phyloP scores from a whole-genome alignment of 495 filamentous ascomycete genomes.

The Astrothelium subdiscretum region DNA sequence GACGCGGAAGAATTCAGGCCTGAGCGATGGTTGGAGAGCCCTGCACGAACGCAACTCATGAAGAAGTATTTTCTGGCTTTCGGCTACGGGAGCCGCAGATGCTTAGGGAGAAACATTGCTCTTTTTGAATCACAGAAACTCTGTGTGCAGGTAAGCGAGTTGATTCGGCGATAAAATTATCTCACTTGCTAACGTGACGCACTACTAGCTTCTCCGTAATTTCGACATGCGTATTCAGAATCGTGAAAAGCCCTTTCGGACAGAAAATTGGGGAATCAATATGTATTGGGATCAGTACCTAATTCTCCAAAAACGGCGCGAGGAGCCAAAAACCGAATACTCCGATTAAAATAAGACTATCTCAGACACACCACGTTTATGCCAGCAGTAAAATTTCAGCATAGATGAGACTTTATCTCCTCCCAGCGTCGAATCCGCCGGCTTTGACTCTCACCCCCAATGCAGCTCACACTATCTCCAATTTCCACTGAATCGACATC shows the following conservation, averaged over 20 bases:
- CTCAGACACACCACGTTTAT: no score
- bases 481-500: neutral
- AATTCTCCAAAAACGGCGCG: neutral
- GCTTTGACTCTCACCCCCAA: neutral
- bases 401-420: neutral
- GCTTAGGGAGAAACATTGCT: neutral
- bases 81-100: neutral
- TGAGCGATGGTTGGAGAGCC: constrained; percentile 27
- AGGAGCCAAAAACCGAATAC: no score
- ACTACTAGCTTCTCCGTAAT: neutral
- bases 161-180: neutral
- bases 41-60: neutral
- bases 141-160: neutral
- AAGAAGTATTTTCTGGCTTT: neutral
- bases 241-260: neutral
- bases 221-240: neutral
- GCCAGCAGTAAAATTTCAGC: no score
- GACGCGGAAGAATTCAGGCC: constrained; percentile 27
- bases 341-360: no score
- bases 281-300: neutral
- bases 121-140: neutral
- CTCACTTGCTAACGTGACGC: neutral
- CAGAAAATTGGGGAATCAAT: neutral
- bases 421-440: neutral
- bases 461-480: neutral